Evolutionary conservation across 2,329 filamentous ascomycete species (phyloP), one percentile per base, ranked within the genome.

Genomic region (Podosphaera aphanis): DNA sequence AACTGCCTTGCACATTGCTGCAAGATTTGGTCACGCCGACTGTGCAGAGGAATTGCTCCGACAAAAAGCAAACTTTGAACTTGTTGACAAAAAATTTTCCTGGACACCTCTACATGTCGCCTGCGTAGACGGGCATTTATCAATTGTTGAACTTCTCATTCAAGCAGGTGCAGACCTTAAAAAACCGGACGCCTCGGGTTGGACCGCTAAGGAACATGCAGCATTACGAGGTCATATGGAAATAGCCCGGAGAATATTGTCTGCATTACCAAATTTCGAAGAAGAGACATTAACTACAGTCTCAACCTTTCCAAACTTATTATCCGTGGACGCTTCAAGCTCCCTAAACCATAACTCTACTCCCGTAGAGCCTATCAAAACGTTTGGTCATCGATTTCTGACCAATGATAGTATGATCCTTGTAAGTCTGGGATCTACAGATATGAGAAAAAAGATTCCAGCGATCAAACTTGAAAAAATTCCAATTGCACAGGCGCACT

Each of bases 101-200:
- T 98, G 90, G 88, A 94, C 90, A 0, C 83, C 90, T n/a, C 66
- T 98, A 11, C 90, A 93, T 57, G 80, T 93, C 51, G 83, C 88
- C 8, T 83, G 81, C 46, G 88, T 95, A 2, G 86, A 98, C 56
- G 88, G 88, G 0, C 79, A 85, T 51, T 61, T 84, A 10, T 63
- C 70, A 0, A 74, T 93, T 36, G 82, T 82, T 0, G 71, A 85
- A 56, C 66, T 90, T 20, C 68, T 98, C 3, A 71, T 93, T 36
- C 72, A 79, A 43, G 79, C 80, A 19, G 83, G 83, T 1, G 83
- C 84, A 0, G 74, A 92, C 48, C 64, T 84, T 2, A 76, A 78
- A 47, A 77, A 73, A 48, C 65, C 69, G 5, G 90, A 98, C 60
- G 80, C 79, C 0, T 94, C 85, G 39, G 88, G 88, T 7, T 98